phyloP scores from a whole-genome alignment of 1,284 basidiomycete species.

The Laetiporus sulphureus region DNA sequence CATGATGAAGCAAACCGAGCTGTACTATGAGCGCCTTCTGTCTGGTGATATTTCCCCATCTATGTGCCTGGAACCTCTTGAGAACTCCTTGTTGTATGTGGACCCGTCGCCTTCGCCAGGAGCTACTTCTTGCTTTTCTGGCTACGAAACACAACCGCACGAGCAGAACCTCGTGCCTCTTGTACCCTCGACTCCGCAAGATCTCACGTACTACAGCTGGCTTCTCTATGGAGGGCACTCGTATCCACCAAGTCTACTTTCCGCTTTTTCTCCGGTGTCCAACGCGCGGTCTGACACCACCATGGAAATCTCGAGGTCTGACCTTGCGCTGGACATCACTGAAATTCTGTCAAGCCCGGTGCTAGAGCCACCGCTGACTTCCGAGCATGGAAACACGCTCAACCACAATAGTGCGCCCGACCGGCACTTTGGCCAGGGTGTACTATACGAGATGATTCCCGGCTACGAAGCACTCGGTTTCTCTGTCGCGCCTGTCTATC shows the following conservation, averaged over 20 bases:
- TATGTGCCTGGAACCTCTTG: too few species aligned
- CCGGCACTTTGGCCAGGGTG: neutral
- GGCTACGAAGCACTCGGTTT: neutral
- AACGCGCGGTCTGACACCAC: slow-evolving; percentile 7
- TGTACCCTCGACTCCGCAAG: too few species aligned
- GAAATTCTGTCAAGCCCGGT: slow-evolving; percentile 22
- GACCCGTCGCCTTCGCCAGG: too few species aligned
- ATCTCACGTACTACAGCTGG: slow-evolving; percentile 11
- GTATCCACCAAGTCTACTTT: slow-evolving; percentile 3
- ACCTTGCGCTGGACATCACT: slow-evolving; percentile 14
- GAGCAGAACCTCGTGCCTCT: too few species aligned
- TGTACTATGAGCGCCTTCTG: slow-evolving; percentile 37
- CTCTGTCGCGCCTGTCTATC: slow-evolving; percentile 4
- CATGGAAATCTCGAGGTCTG: slow-evolving; percentile 1
- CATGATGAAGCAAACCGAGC: slow-evolving; percentile 42
- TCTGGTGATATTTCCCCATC: neutral
- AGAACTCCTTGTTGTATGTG: too few species aligned
- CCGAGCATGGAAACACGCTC: neutral
- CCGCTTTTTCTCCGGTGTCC: slow-evolving; percentile 11
- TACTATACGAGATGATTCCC: neutral
- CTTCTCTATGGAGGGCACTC: slow-evolving; percentile 11
- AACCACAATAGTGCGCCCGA: neutral
- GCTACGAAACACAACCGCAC: too few species aligned
- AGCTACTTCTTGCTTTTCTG: too few species aligned
- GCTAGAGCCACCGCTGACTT: slow-evolving; percentile 11